phyloP scores from a whole-genome alignment of 495 filamentous ascomycete genomes.

The Podospora pseudoanserina region DNA sequence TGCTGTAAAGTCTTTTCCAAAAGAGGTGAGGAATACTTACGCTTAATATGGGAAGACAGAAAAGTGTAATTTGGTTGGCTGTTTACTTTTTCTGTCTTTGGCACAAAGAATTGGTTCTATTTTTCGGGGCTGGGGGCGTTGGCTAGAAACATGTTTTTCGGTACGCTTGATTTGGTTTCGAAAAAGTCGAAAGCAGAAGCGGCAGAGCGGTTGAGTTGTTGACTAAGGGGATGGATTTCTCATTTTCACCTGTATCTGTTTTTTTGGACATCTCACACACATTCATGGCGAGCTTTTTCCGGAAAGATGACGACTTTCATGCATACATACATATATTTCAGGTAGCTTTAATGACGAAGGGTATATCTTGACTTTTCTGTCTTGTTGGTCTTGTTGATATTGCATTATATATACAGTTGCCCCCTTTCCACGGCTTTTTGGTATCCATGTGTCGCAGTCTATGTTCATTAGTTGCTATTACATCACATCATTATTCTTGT shows the following conservation, averaged over 20 bases:
- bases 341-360: conserved; percentile 26
- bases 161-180: not conserved
- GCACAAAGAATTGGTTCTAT: not conserved
- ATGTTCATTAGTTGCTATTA: not conserved
- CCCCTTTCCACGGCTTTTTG: no score
- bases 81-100: conserved; percentile 2
- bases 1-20: not conserved
- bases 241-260: not conserved
- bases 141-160: not conserved
- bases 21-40: not conserved
- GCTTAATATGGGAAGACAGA: conserved; percentile 8
- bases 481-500: not conserved
- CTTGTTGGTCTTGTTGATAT: not conserved
- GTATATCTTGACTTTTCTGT: conserved; percentile 20
- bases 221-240: not conserved
- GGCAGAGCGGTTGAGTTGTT: not conserved
- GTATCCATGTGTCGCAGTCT: not conserved
- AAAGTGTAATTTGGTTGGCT: conserved; percentile 13
- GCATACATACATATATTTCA: conserved; percentile 31
- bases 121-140: conserved; percentile 7
- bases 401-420: not conserved
- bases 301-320: conserved; percentile 17
- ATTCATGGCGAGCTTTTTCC: conserved; percentile 10
- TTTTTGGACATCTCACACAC: conserved; percentile 24
- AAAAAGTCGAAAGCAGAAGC: not conserved